phyloP scores from a whole-genome alignment of 2,329 filamentous ascomycete genomes.

The Fusarium phyllophilum region DNA sequence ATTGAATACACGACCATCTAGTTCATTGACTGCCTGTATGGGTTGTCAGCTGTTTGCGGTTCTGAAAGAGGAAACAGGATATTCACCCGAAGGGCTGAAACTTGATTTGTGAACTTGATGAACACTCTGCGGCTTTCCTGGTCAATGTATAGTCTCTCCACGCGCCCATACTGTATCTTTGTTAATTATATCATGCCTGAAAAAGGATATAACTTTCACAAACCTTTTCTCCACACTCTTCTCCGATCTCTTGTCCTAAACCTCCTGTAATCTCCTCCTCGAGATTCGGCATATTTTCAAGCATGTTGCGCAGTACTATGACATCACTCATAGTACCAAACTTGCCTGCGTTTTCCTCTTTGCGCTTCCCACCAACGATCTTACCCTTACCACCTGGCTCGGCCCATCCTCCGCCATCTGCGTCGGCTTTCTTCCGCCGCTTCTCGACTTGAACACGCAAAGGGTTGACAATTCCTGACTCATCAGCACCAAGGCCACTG shows the following conservation, averaged over 20 bases:
- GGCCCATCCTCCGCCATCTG: slow-evolving; percentile 81
- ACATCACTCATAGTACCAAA: slow-evolving; percentile 84
- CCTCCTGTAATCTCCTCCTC: slow-evolving; percentile 79
- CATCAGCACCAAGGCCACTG: slow-evolving; percentile 83
- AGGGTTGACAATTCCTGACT: slow-evolving; percentile 85
- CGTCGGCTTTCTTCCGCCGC: slow-evolving; percentile 79
- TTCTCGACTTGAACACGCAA: slow-evolving; percentile 88
- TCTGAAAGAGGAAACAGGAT: not conserved
- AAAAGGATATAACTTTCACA: not conserved
- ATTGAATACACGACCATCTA: slow-evolving; percentile 88
- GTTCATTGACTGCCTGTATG: slow-evolving; percentile 82
- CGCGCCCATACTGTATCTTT: slow-evolving; percentile 74
- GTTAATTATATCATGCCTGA: slow-evolving; percentile 19
- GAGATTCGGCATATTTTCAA: slow-evolving; percentile 82
- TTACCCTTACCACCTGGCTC: slow-evolving; percentile 76
- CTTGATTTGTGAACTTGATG: slow-evolving; percentile 87
- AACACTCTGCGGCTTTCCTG: slow-evolving; percentile 77
- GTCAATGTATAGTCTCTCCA: slow-evolving; percentile 83
- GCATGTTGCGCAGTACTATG: slow-evolving; percentile 84
- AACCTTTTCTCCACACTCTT: slow-evolving; percentile 87
- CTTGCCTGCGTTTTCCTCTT: slow-evolving; percentile 55
- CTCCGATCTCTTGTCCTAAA: slow-evolving; percentile 92
- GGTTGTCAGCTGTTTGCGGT: slow-evolving; percentile 3
- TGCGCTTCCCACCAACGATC: slow-evolving; percentile 81
- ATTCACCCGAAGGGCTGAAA: slow-evolving; percentile 85